These are phyloP conservation scores for Thielaviopsis populi DNA, from an alignment of 2,329 filamentous ascomycete genomes.

Conservation along the genomic window DNA sequence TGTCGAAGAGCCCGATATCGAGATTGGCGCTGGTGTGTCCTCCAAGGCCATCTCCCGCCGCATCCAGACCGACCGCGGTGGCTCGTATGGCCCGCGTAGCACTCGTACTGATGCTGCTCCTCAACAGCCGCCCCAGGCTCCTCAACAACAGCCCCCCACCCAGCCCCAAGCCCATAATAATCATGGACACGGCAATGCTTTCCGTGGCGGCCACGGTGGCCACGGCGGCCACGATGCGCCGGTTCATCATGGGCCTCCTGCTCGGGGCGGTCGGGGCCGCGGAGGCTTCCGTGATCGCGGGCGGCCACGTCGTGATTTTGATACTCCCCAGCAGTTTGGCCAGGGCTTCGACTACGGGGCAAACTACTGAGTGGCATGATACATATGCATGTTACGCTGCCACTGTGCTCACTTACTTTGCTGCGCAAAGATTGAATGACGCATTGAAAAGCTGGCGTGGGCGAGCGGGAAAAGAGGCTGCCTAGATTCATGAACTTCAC, in stretches of 20 bases:
- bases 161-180: constrained; percentile 7
- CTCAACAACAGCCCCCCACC: constrained; percentile 3
- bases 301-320: constrained; percentile 14
- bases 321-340: constrained; percentile 16
- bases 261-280: constrained; percentile 13
- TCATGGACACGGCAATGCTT: not conserved
- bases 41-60: constrained; percentile 68
- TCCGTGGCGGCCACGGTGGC: constrained; percentile 20
- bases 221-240: constrained; percentile 19
- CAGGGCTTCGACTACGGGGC: constrained; percentile 16
- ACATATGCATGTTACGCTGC: not conserved
- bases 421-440: not conserved
- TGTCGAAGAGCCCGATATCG: constrained; percentile 94
- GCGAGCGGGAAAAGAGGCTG: not conserved
- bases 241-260: constrained; percentile 5
- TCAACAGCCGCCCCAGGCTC: not conserved
- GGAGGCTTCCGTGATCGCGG: constrained; percentile 15
- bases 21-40: constrained; percentile 92
- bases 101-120: constrained; percentile 29
- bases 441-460: not conserved
- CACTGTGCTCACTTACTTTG: not conserved
- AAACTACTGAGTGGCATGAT: constrained; percentile 9
- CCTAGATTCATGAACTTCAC: not conserved
- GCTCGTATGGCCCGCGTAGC: constrained; percentile 49
- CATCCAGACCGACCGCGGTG: constrained; percentile 54